Evolutionary conservation across 2,329 filamentous ascomycete species (phyloP).

Genomic region (Huntiella omanensis): DNA sequence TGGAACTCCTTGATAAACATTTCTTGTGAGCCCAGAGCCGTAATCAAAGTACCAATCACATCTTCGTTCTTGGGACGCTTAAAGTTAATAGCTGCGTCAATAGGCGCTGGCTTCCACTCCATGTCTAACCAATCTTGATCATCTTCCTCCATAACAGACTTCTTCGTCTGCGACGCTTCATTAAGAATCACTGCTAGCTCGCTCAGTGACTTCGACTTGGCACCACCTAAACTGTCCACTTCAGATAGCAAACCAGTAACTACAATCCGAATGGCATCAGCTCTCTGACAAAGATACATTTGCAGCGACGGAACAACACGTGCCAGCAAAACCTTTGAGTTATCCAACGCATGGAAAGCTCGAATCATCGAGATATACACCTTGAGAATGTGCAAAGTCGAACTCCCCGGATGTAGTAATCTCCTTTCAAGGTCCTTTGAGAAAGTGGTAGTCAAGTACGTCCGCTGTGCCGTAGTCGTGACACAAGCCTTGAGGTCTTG

Average conservation of each 20-base stretch:
- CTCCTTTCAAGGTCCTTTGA: constrained; percentile 44
- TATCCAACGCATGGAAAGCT: constrained; percentile 55
- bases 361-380: constrained; percentile 66
- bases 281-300: constrained; percentile 55
- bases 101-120: constrained; percentile 80
- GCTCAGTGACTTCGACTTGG: constrained; percentile 32
- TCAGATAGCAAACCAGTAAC: constrained; percentile 54
- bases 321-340: constrained; percentile 59
- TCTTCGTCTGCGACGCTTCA: constrained; percentile 37
- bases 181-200: constrained; percentile 51
- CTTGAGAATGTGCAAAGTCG: constrained; percentile 56
- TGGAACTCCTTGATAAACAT: constrained; percentile 91
- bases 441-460: constrained; percentile 53
- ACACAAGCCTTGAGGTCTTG: constrained; percentile 56
- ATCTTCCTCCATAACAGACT: constrained; percentile 34
- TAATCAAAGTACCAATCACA: constrained; percentile 77
- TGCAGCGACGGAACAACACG: constrained; percentile 56
- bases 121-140: constrained; percentile 83
- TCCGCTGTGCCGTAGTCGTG: constrained; percentile 46
- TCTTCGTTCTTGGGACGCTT: constrained; percentile 76
- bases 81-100: constrained; percentile 85
- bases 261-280: constrained; percentile 61
- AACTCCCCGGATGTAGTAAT: constrained; percentile 56
- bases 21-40: constrained; percentile 73
- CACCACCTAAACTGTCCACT: constrained; percentile 22